These are phyloP conservation scores for Russula griseocarnosa DNA, from an alignment of 768 basidiomycete genomes.

Conservation along the genomic window DNA sequence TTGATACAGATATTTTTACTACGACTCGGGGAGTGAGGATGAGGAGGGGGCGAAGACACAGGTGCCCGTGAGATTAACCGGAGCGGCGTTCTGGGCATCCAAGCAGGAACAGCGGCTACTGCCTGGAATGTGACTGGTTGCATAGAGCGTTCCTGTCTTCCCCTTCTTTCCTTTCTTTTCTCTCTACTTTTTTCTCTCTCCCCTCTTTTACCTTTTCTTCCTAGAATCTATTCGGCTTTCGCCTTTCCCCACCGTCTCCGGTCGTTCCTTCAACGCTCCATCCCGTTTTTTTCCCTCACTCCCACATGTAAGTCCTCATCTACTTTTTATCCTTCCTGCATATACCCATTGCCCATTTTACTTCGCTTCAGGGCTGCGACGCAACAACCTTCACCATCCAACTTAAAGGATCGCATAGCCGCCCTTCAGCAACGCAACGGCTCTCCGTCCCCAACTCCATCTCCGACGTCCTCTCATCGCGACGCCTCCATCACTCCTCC, in stretches of 20 bases:
- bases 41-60: constrained; percentile 20
- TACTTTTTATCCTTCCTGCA: background rate
- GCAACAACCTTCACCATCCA: constrained; percentile 36
- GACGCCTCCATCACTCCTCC: constrained; percentile 29
- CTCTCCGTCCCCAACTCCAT: constrained; percentile 35
- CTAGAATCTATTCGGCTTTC: constrained; percentile 1
- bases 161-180: constrained; percentile 12
- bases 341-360: background rate
- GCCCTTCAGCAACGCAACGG: constrained; percentile 62
- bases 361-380: constrained; percentile 24
- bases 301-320: constrained; percentile 20
- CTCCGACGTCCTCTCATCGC: constrained; percentile 32
- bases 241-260: constrained; percentile 10
- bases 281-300: constrained; percentile 10
- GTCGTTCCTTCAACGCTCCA: constrained; percentile 22
- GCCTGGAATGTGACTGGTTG: constrained; percentile 9
- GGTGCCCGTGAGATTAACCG: constrained; percentile 33
- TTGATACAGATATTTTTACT: constrained; percentile 47
- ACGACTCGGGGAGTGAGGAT: constrained; percentile 42
- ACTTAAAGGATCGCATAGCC: constrained; percentile 80
- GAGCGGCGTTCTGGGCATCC: constrained; percentile 57
- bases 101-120: constrained; percentile 35
- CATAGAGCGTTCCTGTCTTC: constrained; percentile 6
- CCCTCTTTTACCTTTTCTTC: background rate
- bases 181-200: constrained; percentile 12